phyloP scores from a whole-genome alignment of 768 basidiomycete species.

The Psilocybe sp. region DNA sequence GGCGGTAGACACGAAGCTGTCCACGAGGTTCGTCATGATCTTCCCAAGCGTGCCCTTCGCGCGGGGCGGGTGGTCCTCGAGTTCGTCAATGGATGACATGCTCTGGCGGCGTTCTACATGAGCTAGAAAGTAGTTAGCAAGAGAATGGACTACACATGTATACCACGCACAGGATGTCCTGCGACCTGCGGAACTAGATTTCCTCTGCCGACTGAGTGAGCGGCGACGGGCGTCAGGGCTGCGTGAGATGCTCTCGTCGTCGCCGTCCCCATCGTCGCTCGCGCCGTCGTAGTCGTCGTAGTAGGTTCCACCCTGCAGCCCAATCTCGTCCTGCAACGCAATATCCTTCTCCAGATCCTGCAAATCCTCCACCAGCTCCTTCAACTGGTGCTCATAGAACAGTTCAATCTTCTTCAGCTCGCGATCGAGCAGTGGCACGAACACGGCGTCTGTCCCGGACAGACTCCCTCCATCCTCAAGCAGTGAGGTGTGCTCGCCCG shows the following conservation, averaged over 20 bases:
- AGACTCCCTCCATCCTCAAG: constrained; percentile 33
- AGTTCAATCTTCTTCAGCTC: constrained; percentile 77
- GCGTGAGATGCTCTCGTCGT: constrained; percentile 37
- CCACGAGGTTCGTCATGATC: constrained; percentile 48
- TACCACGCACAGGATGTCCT: constrained; percentile 16
- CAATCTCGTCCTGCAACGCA: constrained; percentile 56
- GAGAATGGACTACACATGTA: neutral
- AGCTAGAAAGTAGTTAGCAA: neutral
- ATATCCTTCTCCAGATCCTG: constrained; percentile 57
- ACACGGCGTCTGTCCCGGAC: constrained; percentile 52
- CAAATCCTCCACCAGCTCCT: constrained; percentile 63
- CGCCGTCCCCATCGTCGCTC: constrained; percentile 48
- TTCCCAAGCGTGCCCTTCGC: constrained; percentile 25
- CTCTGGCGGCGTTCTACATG: constrained; percentile 33
- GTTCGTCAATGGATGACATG: constrained; percentile 48
- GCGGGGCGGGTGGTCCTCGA: constrained; percentile 33
- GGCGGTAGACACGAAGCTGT: constrained; percentile 41
- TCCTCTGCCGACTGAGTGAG: constrained; percentile 31
- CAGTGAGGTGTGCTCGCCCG: constrained; percentile 58
- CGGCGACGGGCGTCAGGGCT: constrained; percentile 30
- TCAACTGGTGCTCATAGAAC: constrained; percentile 81
- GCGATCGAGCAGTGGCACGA: constrained; percentile 72
- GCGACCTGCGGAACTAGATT: constrained; percentile 24
- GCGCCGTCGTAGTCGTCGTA: constrained; percentile 66
- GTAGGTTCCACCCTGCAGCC: constrained; percentile 44